Base-by-base conservation (phyloP, 1,284 basidiomycete species). In the Inonotus hispidus region DNA sequence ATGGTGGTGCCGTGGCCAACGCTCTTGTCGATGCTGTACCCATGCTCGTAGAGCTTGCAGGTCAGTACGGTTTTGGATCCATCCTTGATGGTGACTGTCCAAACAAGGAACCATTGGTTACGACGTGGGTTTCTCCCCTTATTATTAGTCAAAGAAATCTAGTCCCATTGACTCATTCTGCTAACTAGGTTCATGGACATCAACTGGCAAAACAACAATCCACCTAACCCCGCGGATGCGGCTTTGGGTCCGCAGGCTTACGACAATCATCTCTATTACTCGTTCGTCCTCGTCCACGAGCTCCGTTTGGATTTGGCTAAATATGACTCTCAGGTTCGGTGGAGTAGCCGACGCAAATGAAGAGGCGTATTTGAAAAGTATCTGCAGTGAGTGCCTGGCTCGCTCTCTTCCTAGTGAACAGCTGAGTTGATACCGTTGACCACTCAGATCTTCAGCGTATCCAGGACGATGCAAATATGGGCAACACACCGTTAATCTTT, bases 211-310 rank as follows among this genome's bases (percentile, higher is more conserved):
- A 72, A 76, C 66, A 78, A 84, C 66, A 77, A 82, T 69, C 85
- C 84, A 14, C 21, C 86, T 1, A 91, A 92, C 68, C 89, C 89
- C 10, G 83, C 84, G 1, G 75, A 82, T 58, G 87, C 84, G 27
- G 79, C 79, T 1, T 78, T 80, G 38, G 90, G 90, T 0, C 85
- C 87, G 16, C 84, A 87, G 65, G 76, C 73, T 19, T 92, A 90
- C 65, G 89, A 92, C 67, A 86, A 89, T 61, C 89, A 92, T 71
- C 70, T 92, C n/a, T 91, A 90, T 69, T 90, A 89, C 68, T 79
- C 74, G 82, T 85, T 66, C 67, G 81, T 53, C 16, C 35, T 29
- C 2, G 35, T 43, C 41, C n/a, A 16, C 41, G 8, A n/a, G 19
- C n/a, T 43, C 41, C 19, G n/a, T 10, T n/a, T 8, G 19, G 7